Conservation (phyloP, 768 basidiomycete species). For the Auricularia auricula-judae region DNA sequence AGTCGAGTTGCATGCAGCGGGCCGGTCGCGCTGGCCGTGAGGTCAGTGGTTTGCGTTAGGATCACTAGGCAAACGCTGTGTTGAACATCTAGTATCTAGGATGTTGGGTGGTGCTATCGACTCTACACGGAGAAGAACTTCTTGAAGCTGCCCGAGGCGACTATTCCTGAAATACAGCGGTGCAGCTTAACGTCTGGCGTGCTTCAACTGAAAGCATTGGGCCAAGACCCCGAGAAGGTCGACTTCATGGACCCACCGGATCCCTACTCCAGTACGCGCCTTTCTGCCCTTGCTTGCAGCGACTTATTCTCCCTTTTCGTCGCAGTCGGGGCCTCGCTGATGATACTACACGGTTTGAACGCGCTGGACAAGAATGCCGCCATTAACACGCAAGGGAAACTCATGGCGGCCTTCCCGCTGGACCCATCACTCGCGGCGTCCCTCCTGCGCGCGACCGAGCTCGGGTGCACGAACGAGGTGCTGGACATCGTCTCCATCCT, state of each 20-base stretch:
- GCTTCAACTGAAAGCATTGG: constrained; percentile 77
- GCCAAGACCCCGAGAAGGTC: constrained; percentile 67
- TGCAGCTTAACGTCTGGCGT: constrained; percentile 75
- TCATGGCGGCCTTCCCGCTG: constrained; percentile 89
- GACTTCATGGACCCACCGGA: constrained; percentile 88
- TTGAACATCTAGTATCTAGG: constrained; percentile 28
- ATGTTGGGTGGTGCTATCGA: constrained; percentile 79
- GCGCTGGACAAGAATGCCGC: constrained; percentile 56
- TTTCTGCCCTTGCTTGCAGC: constrained; percentile 18
- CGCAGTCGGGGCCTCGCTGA: constrained; percentile 50
- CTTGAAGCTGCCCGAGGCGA: constrained; percentile 46
- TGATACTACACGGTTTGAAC: constrained; percentile 66
- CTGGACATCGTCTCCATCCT: constrained; percentile 78
- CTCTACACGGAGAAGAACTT: constrained; percentile 83
- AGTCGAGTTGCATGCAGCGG: constrained; percentile 88
- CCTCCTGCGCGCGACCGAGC: constrained; percentile 63
- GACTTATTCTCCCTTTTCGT: constrained; percentile 16
- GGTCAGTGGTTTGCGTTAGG: constrained; percentile 25
- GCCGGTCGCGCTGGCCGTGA: constrained; percentile 95
- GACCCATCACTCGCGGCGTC: constrained; percentile 75
- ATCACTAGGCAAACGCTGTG: neutral
- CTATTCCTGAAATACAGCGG: constrained; percentile 85
- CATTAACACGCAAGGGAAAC: constrained; percentile 40
- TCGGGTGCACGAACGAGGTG: constrained; percentile 67
- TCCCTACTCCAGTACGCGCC: constrained; percentile 5